Evolutionary conservation across 768 basidiomycete species (phyloP), one percentile per base, ranked within the genome.

Genomic region (Harrya chromipes): DNA sequence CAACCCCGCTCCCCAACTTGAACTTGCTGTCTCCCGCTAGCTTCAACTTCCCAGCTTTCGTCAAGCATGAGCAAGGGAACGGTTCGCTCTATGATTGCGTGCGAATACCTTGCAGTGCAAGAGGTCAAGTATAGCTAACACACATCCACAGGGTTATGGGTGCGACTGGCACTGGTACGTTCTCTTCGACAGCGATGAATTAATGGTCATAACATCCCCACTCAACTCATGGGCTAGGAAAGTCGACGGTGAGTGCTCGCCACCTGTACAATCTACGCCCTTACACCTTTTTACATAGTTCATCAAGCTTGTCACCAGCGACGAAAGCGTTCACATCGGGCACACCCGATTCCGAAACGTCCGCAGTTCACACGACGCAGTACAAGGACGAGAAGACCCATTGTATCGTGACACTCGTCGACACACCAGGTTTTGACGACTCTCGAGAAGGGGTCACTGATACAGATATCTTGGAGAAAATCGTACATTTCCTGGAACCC

Each of bases 401-500:
- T 16, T 37, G 43, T 38, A 14, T 16, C 2, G 48, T 60, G 24
- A 53, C 40, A 10, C 47, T 63, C 10, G 52, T 63, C n/a, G 62
- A 63, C 39, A 59, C 60, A 2, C 37, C 46, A 3, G 46, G 45
- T n/a, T 46, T 46, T 11, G 45, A 46, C 12, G 46, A 47, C 55
- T 55, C 61, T 2, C 49, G 38, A 20, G 47, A 48, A 19, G 52
- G 42, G 13, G 29, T 40, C 6, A 54, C 55, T n/a, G 63, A 64
- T 27, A 49, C 53, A 7, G 59, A 59, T 17, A 57, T 61, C 38
- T 47, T 64, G 19, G 48, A 52, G 10, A 46, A 49, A 19, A 62
- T 64, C 13, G 41, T 38, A 12, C n/a, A 21, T 4, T 43, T 34
- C 21, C 40, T 53, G 27, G 43, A 46, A 20, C 33, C 43, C 7